Conservation (phyloP, 345 rosid species). For the Boechera stricta region DNA sequence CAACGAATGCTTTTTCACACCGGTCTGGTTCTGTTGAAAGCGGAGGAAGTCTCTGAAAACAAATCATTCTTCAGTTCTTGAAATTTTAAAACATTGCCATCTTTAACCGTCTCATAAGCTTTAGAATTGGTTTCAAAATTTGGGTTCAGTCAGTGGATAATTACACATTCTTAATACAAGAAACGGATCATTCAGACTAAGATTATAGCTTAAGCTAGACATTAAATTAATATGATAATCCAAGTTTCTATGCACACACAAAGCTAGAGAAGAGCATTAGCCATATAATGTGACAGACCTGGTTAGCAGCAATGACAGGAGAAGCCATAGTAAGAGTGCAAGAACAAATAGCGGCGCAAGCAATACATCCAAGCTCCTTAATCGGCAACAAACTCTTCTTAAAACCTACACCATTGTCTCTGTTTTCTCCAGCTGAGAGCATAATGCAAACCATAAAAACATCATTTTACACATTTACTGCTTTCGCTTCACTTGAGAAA, state of each 20-base stretch:
- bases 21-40: slow-evolving; percentile 86
- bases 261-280: background rate
- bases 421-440: slow-evolving; percentile 46
- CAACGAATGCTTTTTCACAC: slow-evolving; percentile 86
- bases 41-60: slow-evolving; percentile 87
- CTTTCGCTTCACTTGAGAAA: background rate
- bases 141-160: background rate
- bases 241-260: background rate
- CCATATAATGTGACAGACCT: slow-evolving; percentile 49
- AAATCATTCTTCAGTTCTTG: slow-evolving; percentile 23
- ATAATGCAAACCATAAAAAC: slow-evolving; percentile 19
- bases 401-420: slow-evolving; percentile 39
- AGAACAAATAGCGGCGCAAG: slow-evolving; percentile 78
- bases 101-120: background rate
- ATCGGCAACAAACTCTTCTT: slow-evolving; percentile 45
- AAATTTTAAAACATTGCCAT: background rate
- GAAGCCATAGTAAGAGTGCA: slow-evolving; percentile 69
- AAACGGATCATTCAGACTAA: background rate
- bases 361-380: slow-evolving; percentile 63
- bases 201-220: background rate
- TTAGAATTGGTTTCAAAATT: background rate
- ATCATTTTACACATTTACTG: slow-evolving; percentile 22
- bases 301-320: slow-evolving; percentile 81
- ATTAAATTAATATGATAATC: background rate
- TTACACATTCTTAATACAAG: background rate